Evolutionary conservation across 2,329 filamentous ascomycete species (phyloP).

Genomic region (Pseudogymnoascus sp.): DNA sequence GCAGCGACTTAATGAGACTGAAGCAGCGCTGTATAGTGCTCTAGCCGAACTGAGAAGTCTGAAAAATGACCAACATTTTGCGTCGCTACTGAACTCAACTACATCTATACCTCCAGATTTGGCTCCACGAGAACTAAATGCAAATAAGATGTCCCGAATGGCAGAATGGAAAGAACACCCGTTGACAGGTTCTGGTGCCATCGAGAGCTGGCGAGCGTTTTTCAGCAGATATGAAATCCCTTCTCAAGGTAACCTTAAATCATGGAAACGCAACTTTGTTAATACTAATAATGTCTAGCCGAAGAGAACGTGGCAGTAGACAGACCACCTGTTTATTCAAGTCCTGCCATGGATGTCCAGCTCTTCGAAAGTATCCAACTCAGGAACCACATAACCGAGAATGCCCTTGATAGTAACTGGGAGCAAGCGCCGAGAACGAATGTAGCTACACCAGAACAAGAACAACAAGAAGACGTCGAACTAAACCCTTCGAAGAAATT

Average conservation of each 20-base stretch:
- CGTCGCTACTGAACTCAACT: neutral
- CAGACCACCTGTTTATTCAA: neutral
- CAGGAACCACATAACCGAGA: neutral
- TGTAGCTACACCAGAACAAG: neutral
- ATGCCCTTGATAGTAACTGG: neutral
- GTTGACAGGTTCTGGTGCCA: neutral
- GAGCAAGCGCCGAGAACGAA: neutral
- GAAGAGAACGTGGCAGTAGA: neutral
- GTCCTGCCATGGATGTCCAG: neutral
- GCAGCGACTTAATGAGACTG: conserved; percentile 29
- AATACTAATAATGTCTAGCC: neutral
- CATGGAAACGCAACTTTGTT: neutral
- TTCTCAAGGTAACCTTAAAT: neutral
- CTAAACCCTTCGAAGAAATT: neutral
- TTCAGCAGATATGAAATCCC: neutral
- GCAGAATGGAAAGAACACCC: conserved; percentile 11
- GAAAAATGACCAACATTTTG: neutral
- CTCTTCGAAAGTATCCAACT: neutral
- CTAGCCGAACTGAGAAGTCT: conserved; percentile 10
- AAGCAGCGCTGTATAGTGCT: conserved; percentile 23
- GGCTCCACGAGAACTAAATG: neutral
- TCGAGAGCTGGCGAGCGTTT: neutral
- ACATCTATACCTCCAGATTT: neutral
- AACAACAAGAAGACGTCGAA: neutral
- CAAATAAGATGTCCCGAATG: neutral